phyloP scores from a whole-genome alignment of 2,329 filamentous ascomycete species.

The Pseudocercospora fijiensis region DNA sequence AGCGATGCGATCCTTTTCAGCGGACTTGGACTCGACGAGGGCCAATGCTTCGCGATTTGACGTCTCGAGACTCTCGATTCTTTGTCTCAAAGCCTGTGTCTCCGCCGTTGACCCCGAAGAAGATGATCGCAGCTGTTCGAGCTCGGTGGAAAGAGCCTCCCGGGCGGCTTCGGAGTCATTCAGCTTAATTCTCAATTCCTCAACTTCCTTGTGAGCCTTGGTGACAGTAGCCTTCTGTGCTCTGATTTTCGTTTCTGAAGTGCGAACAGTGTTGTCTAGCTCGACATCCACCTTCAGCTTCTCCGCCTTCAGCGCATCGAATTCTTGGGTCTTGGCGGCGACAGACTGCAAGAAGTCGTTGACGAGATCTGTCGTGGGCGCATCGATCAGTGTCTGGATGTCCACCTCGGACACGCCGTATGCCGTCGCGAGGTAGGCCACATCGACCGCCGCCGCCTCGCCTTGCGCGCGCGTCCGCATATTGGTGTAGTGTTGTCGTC shows the following conservation, averaged over 20 bases:
- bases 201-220: constrained; percentile 78
- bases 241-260: constrained; percentile 77
- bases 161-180: constrained; percentile 77
- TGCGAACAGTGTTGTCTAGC: constrained; percentile 83
- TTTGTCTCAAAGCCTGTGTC: constrained; percentile 72
- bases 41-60: constrained; percentile 89
- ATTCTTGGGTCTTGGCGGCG: constrained; percentile 75
- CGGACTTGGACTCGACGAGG: constrained; percentile 85
- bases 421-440: constrained; percentile 70
- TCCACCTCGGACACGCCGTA: constrained; percentile 66
- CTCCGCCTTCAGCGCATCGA: constrained; percentile 77
- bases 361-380: constrained; percentile 77
- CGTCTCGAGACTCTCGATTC: constrained; percentile 81
- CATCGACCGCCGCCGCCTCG: constrained; percentile 60
- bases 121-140: constrained; percentile 73
- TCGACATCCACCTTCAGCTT: constrained; percentile 90
- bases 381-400: constrained; percentile 60
- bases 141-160: constrained; percentile 74
- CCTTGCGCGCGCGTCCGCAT: constrained; percentile 50
- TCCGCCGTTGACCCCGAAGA: constrained; percentile 71
- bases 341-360: constrained; percentile 71
- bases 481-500: constrained; percentile 24
- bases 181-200: constrained; percentile 76
- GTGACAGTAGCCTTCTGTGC: constrained; percentile 78
- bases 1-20: constrained; percentile 78